Percentiles rank a stretch among this genome's conserved stretches.
These are phyloP conservation scores for Solanum stenotomum DNA, from an alignment of 257 asterid species.

Conservation along the genomic window DNA sequence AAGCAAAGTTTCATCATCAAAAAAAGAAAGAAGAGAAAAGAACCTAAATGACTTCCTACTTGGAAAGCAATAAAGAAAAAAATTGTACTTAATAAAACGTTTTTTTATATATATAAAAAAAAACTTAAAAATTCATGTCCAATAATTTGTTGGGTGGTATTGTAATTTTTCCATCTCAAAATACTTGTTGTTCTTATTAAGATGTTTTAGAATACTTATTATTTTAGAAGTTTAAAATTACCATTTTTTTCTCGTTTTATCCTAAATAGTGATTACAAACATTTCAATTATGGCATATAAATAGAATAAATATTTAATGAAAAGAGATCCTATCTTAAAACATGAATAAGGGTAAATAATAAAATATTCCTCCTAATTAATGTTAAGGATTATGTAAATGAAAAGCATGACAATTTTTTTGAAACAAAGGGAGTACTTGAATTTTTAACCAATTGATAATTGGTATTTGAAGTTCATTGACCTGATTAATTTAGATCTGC, in stretches of 20 bases:
- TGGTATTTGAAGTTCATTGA: background rate
- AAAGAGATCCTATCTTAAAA: background rate
- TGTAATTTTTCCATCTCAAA: background rate
- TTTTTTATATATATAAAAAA: no score
- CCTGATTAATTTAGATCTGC: background rate
- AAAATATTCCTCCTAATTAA: background rate
- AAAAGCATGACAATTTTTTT: background rate
- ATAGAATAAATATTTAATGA: background rate
- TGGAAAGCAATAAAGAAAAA: constrained; percentile 12
- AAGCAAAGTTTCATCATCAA: background rate
- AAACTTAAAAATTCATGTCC: background rate
- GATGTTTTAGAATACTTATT: background rate
- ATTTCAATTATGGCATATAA: background rate
- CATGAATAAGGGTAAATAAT: background rate
- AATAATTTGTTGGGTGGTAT: background rate
- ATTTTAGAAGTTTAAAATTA: background rate
- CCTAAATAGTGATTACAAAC: background rate
- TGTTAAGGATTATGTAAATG: background rate
- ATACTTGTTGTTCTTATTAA: accelerated
- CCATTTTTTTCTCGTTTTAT: background rate
- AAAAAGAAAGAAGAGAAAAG: background rate
- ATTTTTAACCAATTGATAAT: background rate
- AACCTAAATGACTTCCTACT: constrained; percentile 17
- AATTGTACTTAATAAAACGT: background rate
- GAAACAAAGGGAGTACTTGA: background rate